These are phyloP conservation scores for Haematococcus sp. DNA, from an alignment of 139 green algal genomes.

Conservation along the genomic window DNA sequence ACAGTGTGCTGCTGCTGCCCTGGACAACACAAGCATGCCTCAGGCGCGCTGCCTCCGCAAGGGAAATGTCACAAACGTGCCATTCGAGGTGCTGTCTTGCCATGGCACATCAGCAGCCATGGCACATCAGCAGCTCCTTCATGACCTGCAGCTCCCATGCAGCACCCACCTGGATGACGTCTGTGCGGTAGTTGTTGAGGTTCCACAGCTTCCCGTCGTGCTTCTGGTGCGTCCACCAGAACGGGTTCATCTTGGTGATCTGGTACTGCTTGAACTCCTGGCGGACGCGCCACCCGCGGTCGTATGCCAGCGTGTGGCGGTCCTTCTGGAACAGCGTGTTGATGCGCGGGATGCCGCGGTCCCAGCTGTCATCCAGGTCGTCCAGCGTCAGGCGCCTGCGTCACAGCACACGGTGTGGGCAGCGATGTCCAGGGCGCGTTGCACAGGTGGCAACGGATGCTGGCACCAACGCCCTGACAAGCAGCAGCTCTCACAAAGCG, in stretches of 20 bases:
- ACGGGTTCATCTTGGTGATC: constrained; percentile 84
- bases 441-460: too few species aligned
- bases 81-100: too few species aligned
- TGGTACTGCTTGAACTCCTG: constrained; percentile 97
- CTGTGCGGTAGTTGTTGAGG: constrained; percentile 98
- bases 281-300: constrained; percentile 98
- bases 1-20: too few species aligned
- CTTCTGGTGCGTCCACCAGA: constrained; percentile 99
- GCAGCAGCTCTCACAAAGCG: too few species aligned
- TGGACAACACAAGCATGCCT: background rate
- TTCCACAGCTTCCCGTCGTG: constrained; percentile 99
- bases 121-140: too few species aligned
- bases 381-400: constrained; percentile 85
- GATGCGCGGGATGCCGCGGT: constrained; percentile 98
- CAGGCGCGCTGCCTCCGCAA: too few species aligned
- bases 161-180: constrained; percentile 84
- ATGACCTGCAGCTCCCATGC: too few species aligned
- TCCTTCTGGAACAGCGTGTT: constrained; percentile 99
- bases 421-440: too few species aligned
- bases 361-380: constrained; percentile 97
- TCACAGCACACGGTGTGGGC: too few species aligned
- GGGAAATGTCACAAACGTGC: too few species aligned
- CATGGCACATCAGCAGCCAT: too few species aligned
- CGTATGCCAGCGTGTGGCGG: constrained; percentile 97
- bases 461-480: too few species aligned